phyloP scores from a whole-genome alignment of 2,329 filamentous ascomycete species.

The Sodiomyces alkalinus region DNA sequence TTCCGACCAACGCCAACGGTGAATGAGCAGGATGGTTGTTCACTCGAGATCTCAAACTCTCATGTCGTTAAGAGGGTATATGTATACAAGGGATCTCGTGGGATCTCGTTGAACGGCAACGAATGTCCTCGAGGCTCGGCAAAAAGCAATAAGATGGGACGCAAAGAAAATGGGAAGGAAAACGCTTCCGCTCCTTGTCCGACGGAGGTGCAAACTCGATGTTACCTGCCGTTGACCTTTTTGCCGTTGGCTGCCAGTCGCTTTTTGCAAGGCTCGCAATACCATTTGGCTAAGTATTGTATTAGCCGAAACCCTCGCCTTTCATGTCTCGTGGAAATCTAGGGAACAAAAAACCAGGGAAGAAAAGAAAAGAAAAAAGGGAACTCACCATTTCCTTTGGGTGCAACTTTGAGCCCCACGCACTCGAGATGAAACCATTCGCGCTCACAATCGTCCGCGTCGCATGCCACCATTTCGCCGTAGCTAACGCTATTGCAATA shows the following conservation, averaged over 20 bases:
- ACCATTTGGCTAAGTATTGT: constrained; percentile 61
- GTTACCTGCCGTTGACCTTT: constrained; percentile 32
- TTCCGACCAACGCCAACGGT: not conserved
- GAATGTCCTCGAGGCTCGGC: no score
- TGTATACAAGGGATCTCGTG: no score
- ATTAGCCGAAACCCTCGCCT: no score
- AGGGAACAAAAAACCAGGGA: no score
- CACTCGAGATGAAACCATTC: constrained; percentile 81
- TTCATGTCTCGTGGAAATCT: no score
- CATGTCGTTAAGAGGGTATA: no score
- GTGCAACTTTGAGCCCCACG: constrained; percentile 63
- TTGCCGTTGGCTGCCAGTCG: constrained; percentile 40
- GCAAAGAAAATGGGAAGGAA: no score
- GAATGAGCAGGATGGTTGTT: no score
- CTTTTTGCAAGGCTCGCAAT: constrained; percentile 65
- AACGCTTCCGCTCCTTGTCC: not conserved
- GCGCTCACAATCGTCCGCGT: constrained; percentile 53
- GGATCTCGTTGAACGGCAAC: no score
- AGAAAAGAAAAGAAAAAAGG: no score
- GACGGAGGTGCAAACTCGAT: constrained; percentile 5
- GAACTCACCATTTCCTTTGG: constrained; percentile 56
- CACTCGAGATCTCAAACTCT: no score
- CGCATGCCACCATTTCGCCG: constrained; percentile 74
- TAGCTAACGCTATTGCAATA: constrained; percentile 71
- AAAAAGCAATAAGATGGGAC: no score